Evolutionary conservation across 2,329 filamentous ascomycete species (phyloP), one percentile per base, ranked within the genome.

Genomic region (Dactylonectria macrodidyma): DNA sequence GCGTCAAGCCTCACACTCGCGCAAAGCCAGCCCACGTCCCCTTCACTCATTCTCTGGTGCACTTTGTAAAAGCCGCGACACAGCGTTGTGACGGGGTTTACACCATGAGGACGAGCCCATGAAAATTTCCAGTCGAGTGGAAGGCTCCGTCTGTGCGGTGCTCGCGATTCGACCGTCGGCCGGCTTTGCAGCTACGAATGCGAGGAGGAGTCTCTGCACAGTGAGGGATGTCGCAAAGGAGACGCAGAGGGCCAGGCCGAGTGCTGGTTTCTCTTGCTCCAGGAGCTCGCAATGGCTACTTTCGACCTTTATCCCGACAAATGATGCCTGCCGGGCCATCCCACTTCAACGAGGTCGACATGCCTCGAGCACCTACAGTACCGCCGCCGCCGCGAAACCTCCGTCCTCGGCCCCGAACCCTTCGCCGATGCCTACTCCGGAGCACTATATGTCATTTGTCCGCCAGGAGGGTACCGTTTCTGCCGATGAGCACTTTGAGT

Each of bases 131-230:
- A 85, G 83, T 82, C 86, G 85, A 86, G 84, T 89, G 81, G 86
- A 89, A 81, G 82, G 87, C 84, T 87, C 86, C 83, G 85, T 87
- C 83, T 88, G 85, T 84, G 85, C 86, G 78, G 84, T 88, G 80
- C 81, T 87, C 77, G 82, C 83, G 74, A 82, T 80, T 80, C 82
- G 82, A 79, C 81, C 81, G 70, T 80, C 81, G 73, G 72, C 76
- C 63, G 74, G 73, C 63, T 68, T 77, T 63, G 73, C 69, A 62
- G 65, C 67, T 26, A 67, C 75, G 59, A 71, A 73, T 56, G 67
- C 68, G 59, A 78, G 72, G 67, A 74, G 73, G 58, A 75, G 68
- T 67, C 70, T 80, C 65, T 75, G 72, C 67, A 71, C 66, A 41
- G 58, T 58, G 38, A 67, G 65, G 56, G 69, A 74, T 64, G 73